Conservation (phyloP, 805 yeast species). For the Wickerhamiella hasegawae region DNA sequence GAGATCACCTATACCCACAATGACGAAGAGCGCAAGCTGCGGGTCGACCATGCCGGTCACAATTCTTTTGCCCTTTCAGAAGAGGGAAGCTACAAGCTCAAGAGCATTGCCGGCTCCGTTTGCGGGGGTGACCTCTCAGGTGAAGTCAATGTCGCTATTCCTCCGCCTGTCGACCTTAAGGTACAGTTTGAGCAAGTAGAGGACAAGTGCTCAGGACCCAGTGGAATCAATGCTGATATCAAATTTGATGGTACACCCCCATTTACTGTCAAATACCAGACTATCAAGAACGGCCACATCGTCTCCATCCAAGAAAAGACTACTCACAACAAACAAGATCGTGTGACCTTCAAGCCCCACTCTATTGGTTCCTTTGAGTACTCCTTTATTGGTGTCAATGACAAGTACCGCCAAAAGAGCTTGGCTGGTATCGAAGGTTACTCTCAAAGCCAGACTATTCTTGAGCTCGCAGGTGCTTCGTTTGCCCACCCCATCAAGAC, state of each 20-base stretch:
- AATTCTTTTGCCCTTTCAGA: too few species aligned
- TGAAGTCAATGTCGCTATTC: too few species aligned
- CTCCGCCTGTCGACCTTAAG: constrained; percentile 35
- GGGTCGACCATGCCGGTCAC: too few species aligned
- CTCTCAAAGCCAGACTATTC: constrained; percentile 20
- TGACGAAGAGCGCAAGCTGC: too few species aligned
- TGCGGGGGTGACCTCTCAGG: too few species aligned
- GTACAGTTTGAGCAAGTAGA: constrained; percentile 39
- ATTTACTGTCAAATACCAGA: constrained; percentile 47
- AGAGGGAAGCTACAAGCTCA: too few species aligned
- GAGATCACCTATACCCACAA: constrained; percentile 17
- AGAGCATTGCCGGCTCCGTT: constrained; percentile 36
- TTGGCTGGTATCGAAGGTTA: constrained; percentile 11
- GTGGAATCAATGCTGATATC: constrained; percentile 65
- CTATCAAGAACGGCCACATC: constrained; percentile 25
- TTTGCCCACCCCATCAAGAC: constrained; percentile 13
- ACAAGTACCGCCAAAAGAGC: constrained; percentile 25
- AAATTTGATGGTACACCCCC: constrained; percentile 67
- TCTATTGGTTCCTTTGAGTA: constrained; percentile 71
- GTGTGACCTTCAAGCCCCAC: constrained; percentile 58
- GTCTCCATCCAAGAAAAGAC: constrained; percentile 18
- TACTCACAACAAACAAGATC: constrained; percentile 27
- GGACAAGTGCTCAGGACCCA: constrained; percentile 85
- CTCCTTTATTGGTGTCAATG: constrained; percentile 48
- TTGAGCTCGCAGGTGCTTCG: constrained; percentile 27